Percentiles rank a stretch among this genome's conserved stretches.
phyloP scores from a whole-genome alignment of 208 protist genomes.

The Trypanosomatidae sp. region DNA sequence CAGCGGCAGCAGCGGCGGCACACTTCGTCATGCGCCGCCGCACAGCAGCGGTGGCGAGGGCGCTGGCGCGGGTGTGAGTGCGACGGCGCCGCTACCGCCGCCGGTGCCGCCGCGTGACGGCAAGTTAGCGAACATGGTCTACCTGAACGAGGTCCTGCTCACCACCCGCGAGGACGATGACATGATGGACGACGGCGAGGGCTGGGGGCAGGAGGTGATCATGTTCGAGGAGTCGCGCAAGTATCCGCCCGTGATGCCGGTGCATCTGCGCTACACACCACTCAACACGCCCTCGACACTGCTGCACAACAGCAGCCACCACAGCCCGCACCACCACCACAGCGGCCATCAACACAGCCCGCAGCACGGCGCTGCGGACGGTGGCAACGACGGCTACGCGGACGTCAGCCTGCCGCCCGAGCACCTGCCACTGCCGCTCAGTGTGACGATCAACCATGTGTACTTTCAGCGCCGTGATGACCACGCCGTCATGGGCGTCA shows the following conservation, averaged over 20 bases:
- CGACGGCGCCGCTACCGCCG: slow-evolving; percentile 12
- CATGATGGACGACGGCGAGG: slow-evolving; percentile 57
- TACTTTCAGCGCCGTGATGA: slow-evolving; percentile 87
- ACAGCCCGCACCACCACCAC: slow-evolving; percentile 30
- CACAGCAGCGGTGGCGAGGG: background rate
- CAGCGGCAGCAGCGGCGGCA: slow-evolving; percentile 4
- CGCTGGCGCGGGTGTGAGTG: background rate
- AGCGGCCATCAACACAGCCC: slow-evolving; percentile 13
- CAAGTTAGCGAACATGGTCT: slow-evolving; percentile 46
- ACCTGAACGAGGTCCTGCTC: slow-evolving; percentile 57
- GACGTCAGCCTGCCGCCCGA: slow-evolving; percentile 12
- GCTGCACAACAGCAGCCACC: slow-evolving; percentile 53
- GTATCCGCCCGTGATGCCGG: slow-evolving; percentile 80
- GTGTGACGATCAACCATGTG: slow-evolving; percentile 87
- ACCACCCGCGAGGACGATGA: slow-evolving; percentile 70
- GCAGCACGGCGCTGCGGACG: slow-evolving; percentile 7
- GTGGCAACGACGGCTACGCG: background rate
- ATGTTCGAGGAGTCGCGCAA: slow-evolving; percentile 81
- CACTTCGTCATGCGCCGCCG: too few species aligned
- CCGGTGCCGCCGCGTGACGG: slow-evolving; percentile 20
- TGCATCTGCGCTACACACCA: slow-evolving; percentile 84
- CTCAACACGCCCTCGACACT: slow-evolving; percentile 86
- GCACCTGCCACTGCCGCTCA: slow-evolving; percentile 77
- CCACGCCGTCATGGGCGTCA: slow-evolving; percentile 78
- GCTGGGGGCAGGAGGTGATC: slow-evolving; percentile 68